Evolutionary conservation across 768 basidiomycete species (phyloP).

Genomic region (Lyophyllum shimeji): DNA sequence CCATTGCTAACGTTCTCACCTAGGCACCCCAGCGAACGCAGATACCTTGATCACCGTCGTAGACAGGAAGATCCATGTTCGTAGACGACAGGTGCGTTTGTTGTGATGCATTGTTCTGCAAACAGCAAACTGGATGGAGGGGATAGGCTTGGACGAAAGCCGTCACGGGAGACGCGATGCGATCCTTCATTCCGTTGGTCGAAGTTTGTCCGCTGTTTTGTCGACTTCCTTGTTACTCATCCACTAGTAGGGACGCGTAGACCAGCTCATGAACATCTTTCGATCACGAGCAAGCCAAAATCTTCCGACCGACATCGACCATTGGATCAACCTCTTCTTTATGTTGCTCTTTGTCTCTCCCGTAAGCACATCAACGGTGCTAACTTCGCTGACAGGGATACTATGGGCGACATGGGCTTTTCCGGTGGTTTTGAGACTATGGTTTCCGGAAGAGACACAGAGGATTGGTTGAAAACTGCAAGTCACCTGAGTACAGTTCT

Average conservation of each 20-base stretch:
- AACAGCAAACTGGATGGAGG: neutral
- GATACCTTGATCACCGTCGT: neutral
- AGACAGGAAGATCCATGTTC: neutral
- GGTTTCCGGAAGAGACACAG: neutral
- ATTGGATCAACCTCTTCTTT: neutral
- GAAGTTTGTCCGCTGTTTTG: neutral
- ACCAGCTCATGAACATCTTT: neutral
- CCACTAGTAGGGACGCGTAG: neutral
- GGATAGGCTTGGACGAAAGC: neutral
- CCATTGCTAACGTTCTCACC: neutral
- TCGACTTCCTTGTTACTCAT: too few species aligned
- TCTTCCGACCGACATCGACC: neutral
- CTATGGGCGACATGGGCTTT: conserved; percentile 1
- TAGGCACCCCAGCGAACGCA: neutral
- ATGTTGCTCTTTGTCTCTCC: too few species aligned
- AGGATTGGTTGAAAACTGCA: neutral
- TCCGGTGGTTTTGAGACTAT: neutral
- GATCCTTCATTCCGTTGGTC: neutral
- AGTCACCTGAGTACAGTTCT: neutral
- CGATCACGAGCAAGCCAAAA: neutral
- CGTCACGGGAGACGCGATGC: conserved; percentile 1
- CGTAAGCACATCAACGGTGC: too few species aligned
- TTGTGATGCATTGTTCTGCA: too few species aligned
- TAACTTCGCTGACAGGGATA: neutral
- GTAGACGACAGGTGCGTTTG: neutral